Percentiles rank a stretch among this genome's conserved stretches.
Conservation (phyloP, 2,329 filamentous ascomycete species). For the Hymenoscyphus scutula region DNA sequence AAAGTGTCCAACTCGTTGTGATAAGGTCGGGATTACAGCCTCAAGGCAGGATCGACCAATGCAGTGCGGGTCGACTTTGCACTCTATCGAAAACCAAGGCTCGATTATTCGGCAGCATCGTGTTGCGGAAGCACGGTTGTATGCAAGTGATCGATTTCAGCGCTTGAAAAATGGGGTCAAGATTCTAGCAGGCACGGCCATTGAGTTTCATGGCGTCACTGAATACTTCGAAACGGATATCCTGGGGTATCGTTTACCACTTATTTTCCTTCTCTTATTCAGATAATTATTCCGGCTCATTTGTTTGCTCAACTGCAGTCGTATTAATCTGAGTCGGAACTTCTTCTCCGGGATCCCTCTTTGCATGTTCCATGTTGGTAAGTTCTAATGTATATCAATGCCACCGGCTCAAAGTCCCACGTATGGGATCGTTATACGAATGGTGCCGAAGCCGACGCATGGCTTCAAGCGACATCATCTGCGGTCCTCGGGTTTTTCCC, state of each 20-base stretch:
- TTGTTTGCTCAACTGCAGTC: background rate
- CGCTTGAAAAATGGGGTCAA: constrained; percentile 7
- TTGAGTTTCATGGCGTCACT: constrained; percentile 8
- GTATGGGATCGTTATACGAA: background rate
- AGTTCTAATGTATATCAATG: background rate
- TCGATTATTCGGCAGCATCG: constrained; percentile 12
- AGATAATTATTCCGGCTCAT: background rate
- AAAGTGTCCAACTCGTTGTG: background rate
- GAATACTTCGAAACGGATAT: background rate
- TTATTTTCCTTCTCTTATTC: background rate
- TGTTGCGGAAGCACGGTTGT: constrained; percentile 28
- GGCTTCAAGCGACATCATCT: background rate
- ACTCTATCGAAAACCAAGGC: background rate
- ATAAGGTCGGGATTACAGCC: constrained; percentile 11
- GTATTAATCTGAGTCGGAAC: background rate
- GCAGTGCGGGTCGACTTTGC: background rate
- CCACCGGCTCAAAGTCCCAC: no score
- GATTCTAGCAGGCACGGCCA: constrained; percentile 7
- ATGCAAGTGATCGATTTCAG: constrained; percentile 31
- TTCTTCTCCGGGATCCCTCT: background rate
- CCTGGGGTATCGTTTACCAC: background rate
- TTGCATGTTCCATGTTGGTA: background rate
- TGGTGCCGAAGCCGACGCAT: background rate
- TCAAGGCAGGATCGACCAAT: constrained; percentile 15
- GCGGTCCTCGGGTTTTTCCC: background rate